Evolutionary conservation across 164 flowering plant genomes (phyloP).

Genomic region (Echeveria elegans): DNA sequence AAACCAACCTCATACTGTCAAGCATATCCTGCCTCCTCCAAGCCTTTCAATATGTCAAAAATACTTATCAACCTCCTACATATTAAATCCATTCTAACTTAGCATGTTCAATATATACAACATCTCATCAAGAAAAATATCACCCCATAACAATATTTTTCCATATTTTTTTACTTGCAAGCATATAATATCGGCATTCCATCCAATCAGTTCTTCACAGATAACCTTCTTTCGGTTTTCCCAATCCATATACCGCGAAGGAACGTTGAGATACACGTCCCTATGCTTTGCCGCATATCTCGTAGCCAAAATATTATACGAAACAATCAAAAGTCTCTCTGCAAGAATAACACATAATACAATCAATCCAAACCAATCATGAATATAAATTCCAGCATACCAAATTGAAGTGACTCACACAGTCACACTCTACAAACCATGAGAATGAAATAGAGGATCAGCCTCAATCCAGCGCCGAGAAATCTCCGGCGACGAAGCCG

Average conservation of each 20-base stretch:
- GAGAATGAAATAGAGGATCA: not conserved
- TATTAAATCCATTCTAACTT: not conserved
- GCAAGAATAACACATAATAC: not conserved
- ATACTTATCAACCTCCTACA: conserved; percentile 54
- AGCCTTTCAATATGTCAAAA: conserved; percentile 23
- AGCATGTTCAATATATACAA: not conserved
- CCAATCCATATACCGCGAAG: conserved; percentile 31
- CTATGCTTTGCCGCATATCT: conserved; percentile 37
- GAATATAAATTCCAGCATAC: too few species aligned
- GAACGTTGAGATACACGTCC: conserved; percentile 34
- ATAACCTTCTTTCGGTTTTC: conserved; percentile 30
- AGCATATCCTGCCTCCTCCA: conserved; percentile 42
- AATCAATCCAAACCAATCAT: not conserved
- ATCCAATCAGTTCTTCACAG: conserved; percentile 33
- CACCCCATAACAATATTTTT: not conserved
- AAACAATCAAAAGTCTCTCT: conserved; percentile 36
- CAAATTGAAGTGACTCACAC: too few species aligned
- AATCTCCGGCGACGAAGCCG: not conserved
- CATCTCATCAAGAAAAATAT: not conserved
- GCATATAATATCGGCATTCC: conserved; percentile 45
- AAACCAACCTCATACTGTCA: conserved; percentile 41
- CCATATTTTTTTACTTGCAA: conserved; percentile 42
- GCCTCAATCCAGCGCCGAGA: not conserved
- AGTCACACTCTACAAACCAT: not conserved
- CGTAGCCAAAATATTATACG: conserved; percentile 51